Evolutionary conservation across 2,329 filamentous ascomycete genomes (phyloP).

Genomic region (Aspergillus sp.): DNA sequence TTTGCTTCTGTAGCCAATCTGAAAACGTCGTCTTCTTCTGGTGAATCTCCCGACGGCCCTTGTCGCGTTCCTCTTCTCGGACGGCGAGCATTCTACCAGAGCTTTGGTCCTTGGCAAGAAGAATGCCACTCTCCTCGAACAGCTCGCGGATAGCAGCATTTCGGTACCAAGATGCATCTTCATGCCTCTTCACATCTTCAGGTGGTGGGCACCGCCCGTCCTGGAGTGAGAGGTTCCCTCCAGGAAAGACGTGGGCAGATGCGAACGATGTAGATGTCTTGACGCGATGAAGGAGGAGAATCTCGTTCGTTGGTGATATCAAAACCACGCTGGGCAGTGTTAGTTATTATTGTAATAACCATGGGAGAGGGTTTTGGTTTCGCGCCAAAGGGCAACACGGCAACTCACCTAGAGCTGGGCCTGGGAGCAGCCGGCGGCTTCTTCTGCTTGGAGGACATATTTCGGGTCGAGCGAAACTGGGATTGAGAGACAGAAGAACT

Average conservation of each 20-base stretch:
- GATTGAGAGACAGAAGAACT: conserved; percentile 15
- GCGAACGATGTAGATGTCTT: conserved; percentile 80
- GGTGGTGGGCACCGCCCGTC: conserved; percentile 62
- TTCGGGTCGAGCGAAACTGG: conserved; percentile 2
- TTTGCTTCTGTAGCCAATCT: conserved; percentile 58
- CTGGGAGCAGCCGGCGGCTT: conserved; percentile 51
- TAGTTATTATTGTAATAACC: conserved; percentile 6
- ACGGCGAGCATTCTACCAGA: conserved; percentile 60
- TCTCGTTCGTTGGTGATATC: conserved; percentile 80
- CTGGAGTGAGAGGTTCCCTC: conserved; percentile 74
- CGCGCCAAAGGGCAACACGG: neutral
- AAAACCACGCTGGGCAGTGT: conserved; percentile 66
- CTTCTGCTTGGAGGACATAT: conserved; percentile 29
- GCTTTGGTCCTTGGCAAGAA: conserved; percentile 60
- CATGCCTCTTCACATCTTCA: conserved; percentile 59
- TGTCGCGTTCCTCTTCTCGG: conserved; percentile 58
- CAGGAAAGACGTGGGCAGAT: conserved; percentile 92
- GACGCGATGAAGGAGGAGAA: conserved; percentile 84
- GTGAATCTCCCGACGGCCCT: conserved; percentile 69
- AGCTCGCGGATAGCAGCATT: conserved; percentile 83
- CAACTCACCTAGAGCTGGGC: conserved; percentile 62
- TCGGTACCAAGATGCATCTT: conserved; percentile 73
- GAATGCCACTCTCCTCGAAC: conserved; percentile 91
- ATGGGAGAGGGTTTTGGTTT: neutral
- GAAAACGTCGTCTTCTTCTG: conserved; percentile 63